Percentiles rank a stretch among this genome's conserved stretches.
phyloP scores from a whole-genome alignment of 2,329 filamentous ascomycete genomes.

The Ceratocystis destructans region DNA sequence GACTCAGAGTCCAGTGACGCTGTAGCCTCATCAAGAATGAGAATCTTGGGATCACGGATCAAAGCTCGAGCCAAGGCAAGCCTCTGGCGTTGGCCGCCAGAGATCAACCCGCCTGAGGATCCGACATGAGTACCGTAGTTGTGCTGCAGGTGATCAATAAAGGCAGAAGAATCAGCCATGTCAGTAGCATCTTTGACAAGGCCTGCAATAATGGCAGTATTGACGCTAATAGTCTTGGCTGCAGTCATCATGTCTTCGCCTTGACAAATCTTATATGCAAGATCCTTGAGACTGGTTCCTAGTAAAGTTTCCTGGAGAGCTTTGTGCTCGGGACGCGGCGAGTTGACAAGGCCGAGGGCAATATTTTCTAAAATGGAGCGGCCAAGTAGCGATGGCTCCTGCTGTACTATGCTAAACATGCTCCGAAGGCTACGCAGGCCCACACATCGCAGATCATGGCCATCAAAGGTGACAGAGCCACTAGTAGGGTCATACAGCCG shows the following conservation, averaged over 20 bases:
- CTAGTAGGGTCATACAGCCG: conserved; percentile 43
- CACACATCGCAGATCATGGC: conserved; percentile 33
- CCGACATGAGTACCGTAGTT: conserved; percentile 43
- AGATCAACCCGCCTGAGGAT: conserved; percentile 39
- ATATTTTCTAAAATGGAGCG: conserved; percentile 39
- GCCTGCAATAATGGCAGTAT: conserved; percentile 37
- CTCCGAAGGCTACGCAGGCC: conserved; percentile 34
- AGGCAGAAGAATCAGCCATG: conserved; percentile 45
- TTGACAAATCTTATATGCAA: conserved; percentile 38
- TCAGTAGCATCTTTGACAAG: conserved; percentile 38
- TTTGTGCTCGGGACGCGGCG: conserved; percentile 29
- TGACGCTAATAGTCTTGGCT: conserved; percentile 31
- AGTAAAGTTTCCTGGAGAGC: conserved; percentile 35
- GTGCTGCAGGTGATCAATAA: conserved; percentile 40
- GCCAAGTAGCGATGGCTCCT: conserved; percentile 33
- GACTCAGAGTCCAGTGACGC: conserved; percentile 45
- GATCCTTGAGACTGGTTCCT: conserved; percentile 34
- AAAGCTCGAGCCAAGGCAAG: conserved; percentile 45
- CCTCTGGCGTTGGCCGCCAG: conserved; percentile 47
- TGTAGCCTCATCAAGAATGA: conserved; percentile 50
- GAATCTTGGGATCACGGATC: conserved; percentile 41
- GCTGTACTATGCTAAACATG: conserved; percentile 33
- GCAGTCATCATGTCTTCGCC: conserved; percentile 36
- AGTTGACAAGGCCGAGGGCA: conserved; percentile 36
- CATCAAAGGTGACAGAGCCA: conserved; percentile 36